phyloP scores from a whole-genome alignment of 345 rosid species.

The Geranium brycei region DNA sequence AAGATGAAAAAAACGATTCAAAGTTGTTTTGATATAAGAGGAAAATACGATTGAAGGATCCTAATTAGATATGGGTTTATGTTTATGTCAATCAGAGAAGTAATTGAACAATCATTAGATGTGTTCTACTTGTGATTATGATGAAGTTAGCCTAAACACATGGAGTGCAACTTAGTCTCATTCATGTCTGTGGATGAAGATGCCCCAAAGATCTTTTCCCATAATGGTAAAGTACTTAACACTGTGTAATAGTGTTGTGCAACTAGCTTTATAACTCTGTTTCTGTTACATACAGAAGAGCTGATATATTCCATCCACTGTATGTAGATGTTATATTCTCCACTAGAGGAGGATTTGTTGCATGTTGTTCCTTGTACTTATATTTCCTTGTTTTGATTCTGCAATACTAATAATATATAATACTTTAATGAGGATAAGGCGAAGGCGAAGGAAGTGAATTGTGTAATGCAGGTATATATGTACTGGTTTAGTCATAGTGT shows the following conservation, averaged over 20 bases:
- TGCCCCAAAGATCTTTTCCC: no score
- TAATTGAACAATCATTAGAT: neutral
- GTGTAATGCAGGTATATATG: neutral
- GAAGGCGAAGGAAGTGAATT: neutral
- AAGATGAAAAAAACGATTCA: no score
- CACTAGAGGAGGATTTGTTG: neutral
- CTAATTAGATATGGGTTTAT: no score
- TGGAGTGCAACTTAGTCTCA: neutral
- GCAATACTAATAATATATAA: neutral
- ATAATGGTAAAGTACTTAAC: no score
- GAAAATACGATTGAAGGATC: no score
- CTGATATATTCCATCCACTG: neutral
- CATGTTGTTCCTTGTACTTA: constrained; percentile 4
- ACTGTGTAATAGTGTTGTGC: no score
- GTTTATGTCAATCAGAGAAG: no score
- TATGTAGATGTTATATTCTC: constrained; percentile 1
- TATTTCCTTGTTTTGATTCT: constrained; percentile 6
- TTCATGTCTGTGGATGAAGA: no score
- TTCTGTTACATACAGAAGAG: no score
- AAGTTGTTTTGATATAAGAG: no score
- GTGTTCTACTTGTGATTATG: neutral
- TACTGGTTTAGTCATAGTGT: neutral
- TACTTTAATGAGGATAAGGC: constrained; percentile 1
- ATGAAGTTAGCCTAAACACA: neutral
- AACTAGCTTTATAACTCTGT: no score